These are phyloP conservation scores for Sporisorium reilianum DNA, from an alignment of 1,284 basidiomycete genomes.

Conservation along the genomic window DNA sequence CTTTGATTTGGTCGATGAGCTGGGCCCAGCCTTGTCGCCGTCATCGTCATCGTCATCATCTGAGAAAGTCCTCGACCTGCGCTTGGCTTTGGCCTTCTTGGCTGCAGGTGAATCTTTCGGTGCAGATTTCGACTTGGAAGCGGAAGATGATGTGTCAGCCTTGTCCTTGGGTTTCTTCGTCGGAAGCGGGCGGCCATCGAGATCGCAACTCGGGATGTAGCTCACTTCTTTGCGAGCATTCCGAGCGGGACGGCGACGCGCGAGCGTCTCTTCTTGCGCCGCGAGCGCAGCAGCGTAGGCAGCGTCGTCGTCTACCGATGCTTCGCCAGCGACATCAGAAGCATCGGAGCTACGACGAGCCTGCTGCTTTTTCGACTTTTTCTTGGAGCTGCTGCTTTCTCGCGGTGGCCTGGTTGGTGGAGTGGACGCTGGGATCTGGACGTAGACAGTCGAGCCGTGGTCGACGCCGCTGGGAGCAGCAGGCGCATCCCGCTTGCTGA, in stretches of 20 bases:
- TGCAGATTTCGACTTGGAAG: constrained; percentile 12
- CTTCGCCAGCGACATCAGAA: constrained; percentile 5
- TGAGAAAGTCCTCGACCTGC: constrained; percentile 26
- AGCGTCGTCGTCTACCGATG: constrained; percentile 26
- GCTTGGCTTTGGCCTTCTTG: constrained; percentile 17
- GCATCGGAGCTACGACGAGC: constrained; percentile 18
- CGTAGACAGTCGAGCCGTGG: constrained; percentile 13
- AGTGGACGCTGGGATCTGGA: constrained; percentile 26
- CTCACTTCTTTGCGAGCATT: constrained; percentile 30
- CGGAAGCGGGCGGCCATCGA: constrained; percentile 30
- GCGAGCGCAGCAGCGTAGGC: constrained; percentile 41
- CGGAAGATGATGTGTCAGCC: constrained; percentile 1
- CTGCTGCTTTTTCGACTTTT: constrained; percentile 17
- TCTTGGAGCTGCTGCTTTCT: constrained; percentile 10
- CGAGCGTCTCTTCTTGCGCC: constrained; percentile 33
- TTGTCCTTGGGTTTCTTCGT: constrained; percentile 11
- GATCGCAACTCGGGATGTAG: constrained; percentile 39
- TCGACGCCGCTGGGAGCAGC: background rate
- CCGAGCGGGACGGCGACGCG: constrained; percentile 29
- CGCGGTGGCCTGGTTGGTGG: constrained; percentile 7
- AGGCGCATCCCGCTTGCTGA: background rate
- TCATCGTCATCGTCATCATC: constrained; percentile 20
- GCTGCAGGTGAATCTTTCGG: constrained; percentile 1
- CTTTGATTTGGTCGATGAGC: constrained; percentile 12
- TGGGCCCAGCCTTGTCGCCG: background rate